Conservation (phyloP, 169 alveolate genomes). For the Eimeria praecox region DNA sequence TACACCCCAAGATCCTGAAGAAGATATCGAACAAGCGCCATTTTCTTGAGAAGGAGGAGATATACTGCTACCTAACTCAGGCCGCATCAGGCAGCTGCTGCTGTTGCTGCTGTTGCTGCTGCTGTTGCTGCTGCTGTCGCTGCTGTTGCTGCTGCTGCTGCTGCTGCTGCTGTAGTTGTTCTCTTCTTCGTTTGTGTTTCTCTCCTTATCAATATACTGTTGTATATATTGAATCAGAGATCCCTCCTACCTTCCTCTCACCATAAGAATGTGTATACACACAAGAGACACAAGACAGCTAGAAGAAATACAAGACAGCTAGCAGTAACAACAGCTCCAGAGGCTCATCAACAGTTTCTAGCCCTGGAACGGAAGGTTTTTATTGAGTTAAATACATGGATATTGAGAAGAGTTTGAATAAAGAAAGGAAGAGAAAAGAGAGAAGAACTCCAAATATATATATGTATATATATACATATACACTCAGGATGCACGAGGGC, state of each 20-base stretch:
- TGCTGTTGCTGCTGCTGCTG: background rate
- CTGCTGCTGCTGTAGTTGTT: background rate
- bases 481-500: too few relatives aligned
- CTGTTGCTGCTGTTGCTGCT: background rate
- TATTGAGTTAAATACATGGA: background rate
- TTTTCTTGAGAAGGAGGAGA: background rate
- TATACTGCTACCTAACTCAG: background rate
- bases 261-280: background rate
- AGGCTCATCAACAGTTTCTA: background rate
- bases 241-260: background rate
- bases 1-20: background rate
- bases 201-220: too few relatives aligned
- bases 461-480: too few relatives aligned
- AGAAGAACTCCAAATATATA: too few relatives aligned
- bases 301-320: background rate
- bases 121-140: background rate
- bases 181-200: background rate
- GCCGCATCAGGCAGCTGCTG: slow-evolving; percentile 18
- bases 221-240: too few relatives aligned
- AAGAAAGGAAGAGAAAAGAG: background rate
- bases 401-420: background rate
- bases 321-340: background rate
- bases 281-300: background rate
- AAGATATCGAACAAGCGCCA: background rate
- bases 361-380: background rate